Evolutionary conservation across 768 basidiomycete genomes (phyloP).

Genomic region (Calvatia gigantea): DNA sequence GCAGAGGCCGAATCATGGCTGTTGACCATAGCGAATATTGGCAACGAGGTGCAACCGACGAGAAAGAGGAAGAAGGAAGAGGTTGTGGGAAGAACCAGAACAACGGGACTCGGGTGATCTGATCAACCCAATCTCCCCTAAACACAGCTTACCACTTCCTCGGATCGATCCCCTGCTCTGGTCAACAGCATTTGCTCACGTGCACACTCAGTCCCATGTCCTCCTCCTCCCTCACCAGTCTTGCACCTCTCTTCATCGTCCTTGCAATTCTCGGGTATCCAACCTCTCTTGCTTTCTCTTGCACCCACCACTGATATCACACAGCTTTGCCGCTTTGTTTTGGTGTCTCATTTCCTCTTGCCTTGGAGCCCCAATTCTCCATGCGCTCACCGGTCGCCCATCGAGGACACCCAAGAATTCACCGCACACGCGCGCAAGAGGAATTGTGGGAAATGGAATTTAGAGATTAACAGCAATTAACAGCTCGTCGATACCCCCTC

Average conservation of each 20-base stretch:
- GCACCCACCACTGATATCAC: background rate
- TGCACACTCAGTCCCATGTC: background rate
- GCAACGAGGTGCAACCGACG: conserved; percentile 23
- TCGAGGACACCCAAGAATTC: conserved; percentile 24
- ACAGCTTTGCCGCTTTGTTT: conserved; percentile 38
- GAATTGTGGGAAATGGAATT: conserved; percentile 62
- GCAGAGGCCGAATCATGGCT: conserved; percentile 23
- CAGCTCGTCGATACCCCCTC: too few species aligned
- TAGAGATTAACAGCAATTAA: too few species aligned
- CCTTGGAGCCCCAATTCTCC: conserved; percentile 48
- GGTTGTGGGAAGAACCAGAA: conserved; percentile 36
- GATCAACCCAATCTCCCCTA: conserved; percentile 36
- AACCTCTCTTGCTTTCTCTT: conserved; percentile 14
- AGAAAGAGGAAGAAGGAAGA: conserved; percentile 22
- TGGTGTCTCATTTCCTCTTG: conserved; percentile 73
- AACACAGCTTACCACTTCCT: conserved; percentile 24
- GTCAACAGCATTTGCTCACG: background rate
- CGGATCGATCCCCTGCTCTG: conserved; percentile 21
- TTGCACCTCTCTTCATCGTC: conserved; percentile 40
- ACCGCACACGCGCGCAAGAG: conserved; percentile 37
- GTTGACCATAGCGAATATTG: conserved; percentile 30
- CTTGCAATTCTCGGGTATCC: conserved; percentile 53
- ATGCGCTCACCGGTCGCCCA: conserved; percentile 34
- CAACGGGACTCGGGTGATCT: conserved; percentile 33
- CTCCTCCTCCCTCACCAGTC: conserved; percentile 4